A percentile compares a stretch with the other conserved stretches of the same genome.
phyloP scores from a whole-genome alignment of 352 stramenopile species.

The Phytophthora pinifolia region DNA sequence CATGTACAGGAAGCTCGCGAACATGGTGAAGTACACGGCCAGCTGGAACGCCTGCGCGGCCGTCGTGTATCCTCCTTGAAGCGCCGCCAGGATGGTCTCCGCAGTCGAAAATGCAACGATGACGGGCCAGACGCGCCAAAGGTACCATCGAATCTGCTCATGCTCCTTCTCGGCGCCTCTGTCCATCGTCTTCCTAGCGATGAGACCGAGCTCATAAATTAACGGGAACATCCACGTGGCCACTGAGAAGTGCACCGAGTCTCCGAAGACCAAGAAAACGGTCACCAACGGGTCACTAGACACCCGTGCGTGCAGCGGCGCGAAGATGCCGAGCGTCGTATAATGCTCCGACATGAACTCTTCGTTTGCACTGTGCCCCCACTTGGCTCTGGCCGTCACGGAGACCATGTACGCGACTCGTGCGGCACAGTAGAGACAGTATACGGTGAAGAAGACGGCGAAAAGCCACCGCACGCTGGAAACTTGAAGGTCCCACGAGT shows the following conservation, averaged over 20 bases:
- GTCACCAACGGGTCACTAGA: constrained; percentile 21
- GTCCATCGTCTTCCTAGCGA: constrained; percentile 46
- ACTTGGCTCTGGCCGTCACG: constrained; percentile 13
- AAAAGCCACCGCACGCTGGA: constrained; percentile 60
- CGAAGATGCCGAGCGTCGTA: constrained; percentile 35
- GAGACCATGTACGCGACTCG: constrained; percentile 36
- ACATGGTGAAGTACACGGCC: constrained; percentile 42
- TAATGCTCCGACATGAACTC: constrained; percentile 29
- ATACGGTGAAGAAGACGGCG: constrained; percentile 48
- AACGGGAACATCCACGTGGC: constrained; percentile 42
- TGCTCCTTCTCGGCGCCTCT: constrained; percentile 37
- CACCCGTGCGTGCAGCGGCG: constrained; percentile 32
- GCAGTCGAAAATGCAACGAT: constrained; percentile 27
- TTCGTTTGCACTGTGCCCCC: constrained; percentile 9
- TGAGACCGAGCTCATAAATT: constrained; percentile 37
- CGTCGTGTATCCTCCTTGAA: constrained; percentile 40
- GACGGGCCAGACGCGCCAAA: constrained; percentile 24
- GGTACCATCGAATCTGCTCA: constrained; percentile 32
- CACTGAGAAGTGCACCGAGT: constrained; percentile 37
- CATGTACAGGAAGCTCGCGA: constrained; percentile 47
- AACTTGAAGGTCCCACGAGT: constrained; percentile 41
- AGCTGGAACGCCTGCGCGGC: constrained; percentile 39
- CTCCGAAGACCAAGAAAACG: constrained; percentile 31
- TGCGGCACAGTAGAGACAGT: constrained; percentile 29
- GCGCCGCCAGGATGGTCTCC: constrained; percentile 27